Conservation (phyloP, 306 rosid genomes). For the Phaseolus lunatus region DNA sequence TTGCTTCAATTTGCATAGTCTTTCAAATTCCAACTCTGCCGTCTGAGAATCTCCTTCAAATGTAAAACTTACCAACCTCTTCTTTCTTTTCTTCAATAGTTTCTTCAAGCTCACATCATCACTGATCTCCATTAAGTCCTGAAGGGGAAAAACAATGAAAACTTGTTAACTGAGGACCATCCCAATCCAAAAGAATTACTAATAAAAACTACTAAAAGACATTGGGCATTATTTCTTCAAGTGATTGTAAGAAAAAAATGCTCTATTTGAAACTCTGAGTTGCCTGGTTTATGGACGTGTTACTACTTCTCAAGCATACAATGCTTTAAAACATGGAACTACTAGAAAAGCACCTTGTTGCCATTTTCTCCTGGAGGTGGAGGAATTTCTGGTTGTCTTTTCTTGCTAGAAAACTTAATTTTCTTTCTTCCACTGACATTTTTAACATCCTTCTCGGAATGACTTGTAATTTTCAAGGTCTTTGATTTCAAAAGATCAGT, state of each 20-base stretch:
- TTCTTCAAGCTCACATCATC: constrained; percentile 84
- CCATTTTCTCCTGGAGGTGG: constrained; percentile 48
- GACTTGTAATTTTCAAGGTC: constrained; percentile 39
- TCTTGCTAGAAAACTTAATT: constrained; percentile 51
- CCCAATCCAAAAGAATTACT: background rate
- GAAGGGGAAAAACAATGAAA: constrained; percentile 24
- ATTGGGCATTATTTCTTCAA: background rate
- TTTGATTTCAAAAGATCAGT: constrained; percentile 50
- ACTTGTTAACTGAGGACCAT: constrained; percentile 3
- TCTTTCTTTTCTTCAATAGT: constrained; percentile 63
- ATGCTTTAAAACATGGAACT: constrained; percentile 8
- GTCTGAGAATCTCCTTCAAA: constrained; percentile 50
- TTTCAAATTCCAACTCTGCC: constrained; percentile 79
- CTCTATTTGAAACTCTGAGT: constrained; percentile 1
- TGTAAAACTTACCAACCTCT: constrained; percentile 49
- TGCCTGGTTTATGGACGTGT: constrained; percentile 6
- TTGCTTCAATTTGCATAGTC: constrained; percentile 60
- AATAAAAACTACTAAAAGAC: no score
- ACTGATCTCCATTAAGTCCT: constrained; percentile 63
- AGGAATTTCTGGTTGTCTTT: constrained; percentile 53
- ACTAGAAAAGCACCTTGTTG: constrained; percentile 56
- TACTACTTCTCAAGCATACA: constrained; percentile 13
- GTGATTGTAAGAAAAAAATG: background rate
- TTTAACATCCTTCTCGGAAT: constrained; percentile 42
- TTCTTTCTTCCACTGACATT: constrained; percentile 47